Evolutionary conservation across 1,284 basidiomycete genomes (phyloP).

Genomic region (Crucibulum cyathiforme): DNA sequence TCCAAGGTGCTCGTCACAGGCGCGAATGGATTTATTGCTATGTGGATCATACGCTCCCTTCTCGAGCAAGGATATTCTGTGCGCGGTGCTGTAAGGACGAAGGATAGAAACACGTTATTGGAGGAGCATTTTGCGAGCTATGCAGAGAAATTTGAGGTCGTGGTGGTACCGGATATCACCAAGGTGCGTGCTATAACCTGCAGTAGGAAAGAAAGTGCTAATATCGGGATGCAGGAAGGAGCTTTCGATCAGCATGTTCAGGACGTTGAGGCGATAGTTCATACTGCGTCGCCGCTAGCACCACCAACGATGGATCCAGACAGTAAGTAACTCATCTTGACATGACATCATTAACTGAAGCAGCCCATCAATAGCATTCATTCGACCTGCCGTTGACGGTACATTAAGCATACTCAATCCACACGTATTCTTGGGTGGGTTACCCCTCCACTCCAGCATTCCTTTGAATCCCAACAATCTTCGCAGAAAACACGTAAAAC

Average conservation of each 20-base stretch:
- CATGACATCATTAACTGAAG: too few species aligned
- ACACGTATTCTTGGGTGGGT: not conserved
- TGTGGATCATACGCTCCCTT: conserved; percentile 28
- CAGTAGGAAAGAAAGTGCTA: not conserved
- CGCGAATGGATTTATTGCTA: conserved; percentile 31
- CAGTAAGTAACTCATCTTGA: not conserved
- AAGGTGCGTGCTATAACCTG: conserved; percentile 26
- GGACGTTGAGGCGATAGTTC: conserved; percentile 59
- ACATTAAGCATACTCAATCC: too few species aligned
- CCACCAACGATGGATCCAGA: not conserved
- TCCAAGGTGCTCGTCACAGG: conserved; percentile 33
- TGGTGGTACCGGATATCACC: conserved; percentile 48
- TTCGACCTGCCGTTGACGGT: too few species aligned
- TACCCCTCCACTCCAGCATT: conserved; percentile 1
- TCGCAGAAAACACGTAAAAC: conserved; percentile 53
- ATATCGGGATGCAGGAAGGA: conserved; percentile 37
- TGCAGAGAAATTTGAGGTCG: conserved; percentile 44
- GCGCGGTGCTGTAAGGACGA: conserved; percentile 40
- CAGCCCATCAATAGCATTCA: too few species aligned
- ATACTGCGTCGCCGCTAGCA: conserved; percentile 39
- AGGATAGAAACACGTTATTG: conserved; percentile 38
- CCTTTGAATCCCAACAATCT: not conserved
- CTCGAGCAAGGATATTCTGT: conserved; percentile 38
- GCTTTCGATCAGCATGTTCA: conserved; percentile 68
- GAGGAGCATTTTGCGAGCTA: conserved; percentile 39